Base-by-base conservation (phyloP, 2,329 filamentous ascomycete genomes). In the Ascochyta viciae-villosae region DNA sequence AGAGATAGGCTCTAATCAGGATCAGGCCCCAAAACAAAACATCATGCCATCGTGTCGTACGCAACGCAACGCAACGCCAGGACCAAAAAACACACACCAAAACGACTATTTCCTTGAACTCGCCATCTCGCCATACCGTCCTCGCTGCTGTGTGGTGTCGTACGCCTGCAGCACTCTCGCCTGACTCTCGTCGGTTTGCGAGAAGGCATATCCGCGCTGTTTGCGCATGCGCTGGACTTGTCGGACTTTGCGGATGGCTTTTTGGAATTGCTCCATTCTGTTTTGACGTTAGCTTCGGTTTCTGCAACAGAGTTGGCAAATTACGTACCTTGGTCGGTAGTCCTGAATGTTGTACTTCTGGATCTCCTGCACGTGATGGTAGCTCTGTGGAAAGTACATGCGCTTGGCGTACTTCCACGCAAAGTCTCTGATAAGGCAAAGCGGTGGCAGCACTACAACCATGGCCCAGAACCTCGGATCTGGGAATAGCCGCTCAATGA, bases 321-420 rank as follows among this genome's bases (percentile, higher is more conserved):
- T n/a, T 9, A 81, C 84, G 66, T 85, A 93, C 91, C 95, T 88
- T 60, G 95, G 95, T 72, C 95, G 85, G 78, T 99, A 99, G 80
- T 99, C 95, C 80, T 99, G 95, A 58, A 99, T 96, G 70, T 99
- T 99, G 81, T 98, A 99, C 80, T 99, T 99, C 77, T 99, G 95
- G 67, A 99, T 99, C 80, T 99, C 95, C 78, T 99, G 95, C 62
- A 99, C 95, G 76, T 99, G 95, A 69, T 99, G 95, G 72, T 99
- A 99, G 39, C 91, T 88, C 78, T 97, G 90, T 22, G 95, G 95
- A 66, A 88, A 89, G 80, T 98, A 99, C 92, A 99, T 97, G 63
- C 95, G 86, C 82, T 96, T 97, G 59, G 87, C 88, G 68, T 98
- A 99, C 82, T 99, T 99, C 93, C 94, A 99, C 3, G 89, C 87